phyloP scores from a whole-genome alignment of 805 yeast genomes.

The Lachancea quebecensis region DNA sequence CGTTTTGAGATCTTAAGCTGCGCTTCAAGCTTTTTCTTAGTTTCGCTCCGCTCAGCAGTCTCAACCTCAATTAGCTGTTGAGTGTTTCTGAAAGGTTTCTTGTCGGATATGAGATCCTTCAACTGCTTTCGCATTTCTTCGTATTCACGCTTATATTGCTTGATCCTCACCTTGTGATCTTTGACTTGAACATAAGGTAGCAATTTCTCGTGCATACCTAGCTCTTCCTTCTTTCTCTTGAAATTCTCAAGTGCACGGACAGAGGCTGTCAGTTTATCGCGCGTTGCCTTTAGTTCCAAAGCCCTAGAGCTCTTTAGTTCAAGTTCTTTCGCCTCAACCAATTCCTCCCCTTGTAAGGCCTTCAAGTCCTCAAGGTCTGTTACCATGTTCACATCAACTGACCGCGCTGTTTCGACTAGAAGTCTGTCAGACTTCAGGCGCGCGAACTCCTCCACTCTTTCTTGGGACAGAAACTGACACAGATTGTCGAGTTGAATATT shows the following conservation, averaged over 20 bases:
- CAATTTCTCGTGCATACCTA: slow-evolving; percentile 41
- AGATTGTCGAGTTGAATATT: slow-evolving; percentile 85
- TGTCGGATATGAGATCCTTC: slow-evolving; percentile 19
- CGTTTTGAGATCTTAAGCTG: slow-evolving; percentile 8
- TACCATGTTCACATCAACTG: slow-evolving; percentile 59
- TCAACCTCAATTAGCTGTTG: slow-evolving; percentile 18
- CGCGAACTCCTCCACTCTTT: slow-evolving; percentile 89
- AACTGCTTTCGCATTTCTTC: slow-evolving; percentile 26
- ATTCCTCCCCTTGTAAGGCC: slow-evolving; percentile 40
- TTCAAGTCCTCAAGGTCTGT: slow-evolving; percentile 52
- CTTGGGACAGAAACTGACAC: slow-evolving; percentile 94
- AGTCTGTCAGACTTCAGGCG: slow-evolving; percentile 68
- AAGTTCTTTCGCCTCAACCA: slow-evolving; percentile 33
- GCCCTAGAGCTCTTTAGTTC: slow-evolving; percentile 27
- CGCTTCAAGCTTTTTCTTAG: slow-evolving; percentile 20
- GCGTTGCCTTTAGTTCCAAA: slow-evolving; percentile 31
- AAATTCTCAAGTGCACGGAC: slow-evolving; percentile 43
- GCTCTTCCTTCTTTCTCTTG: slow-evolving; percentile 39
- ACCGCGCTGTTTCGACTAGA: slow-evolving; percentile 70
- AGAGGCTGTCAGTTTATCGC: slow-evolving; percentile 38
- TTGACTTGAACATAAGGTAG: slow-evolving; percentile 44
- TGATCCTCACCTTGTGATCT: slow-evolving; percentile 31
- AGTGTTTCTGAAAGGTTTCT: slow-evolving; percentile 23
- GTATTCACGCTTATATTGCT: slow-evolving; percentile 23
- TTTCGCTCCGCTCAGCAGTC: slow-evolving; percentile 29